Evolutionary conservation across 768 basidiomycete species (phyloP).

Genomic region (Amanita muscaria): DNA sequence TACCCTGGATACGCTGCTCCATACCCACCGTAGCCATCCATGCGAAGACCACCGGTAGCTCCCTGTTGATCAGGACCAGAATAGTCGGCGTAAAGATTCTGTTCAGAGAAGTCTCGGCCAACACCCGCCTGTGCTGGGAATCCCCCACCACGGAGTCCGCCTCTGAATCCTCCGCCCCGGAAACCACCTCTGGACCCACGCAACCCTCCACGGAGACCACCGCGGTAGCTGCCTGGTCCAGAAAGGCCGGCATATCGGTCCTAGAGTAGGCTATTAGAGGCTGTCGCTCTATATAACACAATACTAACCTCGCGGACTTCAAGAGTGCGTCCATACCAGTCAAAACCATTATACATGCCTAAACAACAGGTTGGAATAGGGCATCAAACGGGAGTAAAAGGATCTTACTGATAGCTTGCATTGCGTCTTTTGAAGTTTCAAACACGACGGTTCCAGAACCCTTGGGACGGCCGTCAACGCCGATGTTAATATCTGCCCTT

Average conservation of each 20-base stretch:
- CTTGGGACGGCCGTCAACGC: conserved; percentile 86
- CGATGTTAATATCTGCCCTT: conserved; percentile 92
- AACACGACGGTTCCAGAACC: conserved; percentile 98
- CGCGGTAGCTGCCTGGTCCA: conserved; percentile 57
- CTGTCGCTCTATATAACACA: background rate
- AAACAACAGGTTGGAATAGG: conserved; percentile 7
- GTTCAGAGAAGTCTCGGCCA: conserved; percentile 75
- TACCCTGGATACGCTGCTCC: conserved; percentile 26
- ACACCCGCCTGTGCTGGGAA: conserved; percentile 28
- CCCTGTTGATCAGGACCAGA: conserved; percentile 76
- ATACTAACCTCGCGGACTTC: conserved; percentile 85
- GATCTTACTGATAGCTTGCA: conserved; percentile 86
- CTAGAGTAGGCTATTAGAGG: conserved; percentile 25
- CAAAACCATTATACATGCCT: conserved; percentile 97
- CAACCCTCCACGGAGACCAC: conserved; percentile 46
- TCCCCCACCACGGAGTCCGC: conserved; percentile 52
- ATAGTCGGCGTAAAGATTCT: conserved; percentile 89
- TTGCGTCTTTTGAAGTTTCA: conserved; percentile 83
- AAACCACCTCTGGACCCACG: conserved; percentile 31
- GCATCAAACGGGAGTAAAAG: conserved; percentile 13
- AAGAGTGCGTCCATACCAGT: conserved; percentile 92
- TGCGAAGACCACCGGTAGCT: conserved; percentile 32
- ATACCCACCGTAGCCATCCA: conserved; percentile 29
- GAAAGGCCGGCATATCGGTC: conserved; percentile 86
- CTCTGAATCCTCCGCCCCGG: conserved; percentile 37